Evolutionary conservation across 2,329 filamentous ascomycete genomes (phyloP).

Genomic region (Penicillium sp.): DNA sequence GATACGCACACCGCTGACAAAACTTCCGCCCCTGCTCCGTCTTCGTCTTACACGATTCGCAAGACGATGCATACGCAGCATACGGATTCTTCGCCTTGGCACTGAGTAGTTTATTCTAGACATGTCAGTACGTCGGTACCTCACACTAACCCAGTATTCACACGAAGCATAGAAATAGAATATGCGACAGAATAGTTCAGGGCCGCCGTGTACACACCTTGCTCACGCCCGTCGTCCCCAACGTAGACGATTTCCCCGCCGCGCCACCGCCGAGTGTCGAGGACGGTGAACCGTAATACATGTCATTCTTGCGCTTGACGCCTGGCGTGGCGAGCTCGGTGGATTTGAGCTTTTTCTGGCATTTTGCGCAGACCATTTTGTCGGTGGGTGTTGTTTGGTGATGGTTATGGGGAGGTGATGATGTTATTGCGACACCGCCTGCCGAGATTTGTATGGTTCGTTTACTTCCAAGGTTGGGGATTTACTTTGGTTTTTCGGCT

Average conservation of each 20-base stretch:
- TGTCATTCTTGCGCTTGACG: constrained; percentile 62
- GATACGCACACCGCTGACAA: constrained; percentile 60
- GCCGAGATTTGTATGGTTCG: background rate
- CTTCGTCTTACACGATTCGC: constrained; percentile 58
- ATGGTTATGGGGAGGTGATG: background rate
- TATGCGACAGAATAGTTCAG: too few species aligned
- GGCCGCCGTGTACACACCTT: too few species aligned
- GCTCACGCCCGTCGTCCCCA: constrained; percentile 54
- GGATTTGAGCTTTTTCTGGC: constrained; percentile 55
- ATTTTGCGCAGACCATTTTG: constrained; percentile 59
- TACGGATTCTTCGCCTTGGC: constrained; percentile 62
- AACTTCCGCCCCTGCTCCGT: constrained; percentile 56
- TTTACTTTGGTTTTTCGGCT: too few species aligned
- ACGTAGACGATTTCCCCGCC: constrained; percentile 38
- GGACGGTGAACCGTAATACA: constrained; percentile 58
- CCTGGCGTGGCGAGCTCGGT: constrained; percentile 58
- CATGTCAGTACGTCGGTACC: background rate
- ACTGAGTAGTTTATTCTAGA: constrained; percentile 60
- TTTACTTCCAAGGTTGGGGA: too few species aligned
- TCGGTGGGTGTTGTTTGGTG: background rate
- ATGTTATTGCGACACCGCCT: background rate
- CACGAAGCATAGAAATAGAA: background rate
- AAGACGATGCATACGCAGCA: constrained; percentile 57
- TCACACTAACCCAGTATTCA: background rate
- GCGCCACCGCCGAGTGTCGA: constrained; percentile 33